Percentiles rank a stretch among this genome's conserved stretches.
Evolutionary conservation across 129 eudicot genomes (phyloP).

Genomic region (Logfia minima): DNA sequence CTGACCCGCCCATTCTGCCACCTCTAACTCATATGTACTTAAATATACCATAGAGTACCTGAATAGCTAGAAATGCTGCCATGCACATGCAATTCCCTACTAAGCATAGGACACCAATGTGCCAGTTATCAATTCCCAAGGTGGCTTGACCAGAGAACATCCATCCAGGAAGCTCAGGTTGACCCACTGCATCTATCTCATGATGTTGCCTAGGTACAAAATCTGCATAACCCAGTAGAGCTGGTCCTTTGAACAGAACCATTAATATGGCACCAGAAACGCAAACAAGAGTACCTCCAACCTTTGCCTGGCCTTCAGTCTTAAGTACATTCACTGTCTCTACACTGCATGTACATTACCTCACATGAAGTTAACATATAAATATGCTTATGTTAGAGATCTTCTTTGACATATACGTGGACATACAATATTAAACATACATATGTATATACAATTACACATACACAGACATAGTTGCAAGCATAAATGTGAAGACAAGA

Average conservation of each 20-base stretch:
- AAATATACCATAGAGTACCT: slow-evolving; percentile 47
- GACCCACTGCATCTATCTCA: slow-evolving; percentile 66
- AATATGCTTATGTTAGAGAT: slow-evolving; percentile 9
- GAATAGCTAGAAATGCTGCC: slow-evolving; percentile 86
- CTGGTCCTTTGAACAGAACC: slow-evolving; percentile 90
- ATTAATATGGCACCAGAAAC: slow-evolving; percentile 87
- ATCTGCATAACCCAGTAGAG: slow-evolving; percentile 59
- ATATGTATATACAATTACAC: neutral
- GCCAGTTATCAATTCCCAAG: slow-evolving; percentile 75
- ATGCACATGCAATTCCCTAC: slow-evolving; percentile 96
- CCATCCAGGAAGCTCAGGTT: slow-evolving; percentile 82
- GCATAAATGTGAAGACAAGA: neutral
- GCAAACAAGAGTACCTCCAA: slow-evolving; percentile 87
- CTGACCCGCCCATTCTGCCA: neutral
- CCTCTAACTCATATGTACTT: neutral
- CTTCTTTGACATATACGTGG: neutral
- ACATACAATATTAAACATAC: neutral
- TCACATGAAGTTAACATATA: slow-evolving; percentile 14
- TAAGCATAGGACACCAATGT: slow-evolving; percentile 83
- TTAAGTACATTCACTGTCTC: slow-evolving; percentile 70
- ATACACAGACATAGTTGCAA: neutral
- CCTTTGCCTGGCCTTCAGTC: slow-evolving; percentile 83
- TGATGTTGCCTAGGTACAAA: slow-evolving; percentile 28
- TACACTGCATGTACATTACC: slow-evolving; percentile 60
- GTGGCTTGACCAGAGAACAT: slow-evolving; percentile 48